Conservation (phyloP, 805 yeast genomes). For the Yamadazyma takamatsuzukensis region DNA sequence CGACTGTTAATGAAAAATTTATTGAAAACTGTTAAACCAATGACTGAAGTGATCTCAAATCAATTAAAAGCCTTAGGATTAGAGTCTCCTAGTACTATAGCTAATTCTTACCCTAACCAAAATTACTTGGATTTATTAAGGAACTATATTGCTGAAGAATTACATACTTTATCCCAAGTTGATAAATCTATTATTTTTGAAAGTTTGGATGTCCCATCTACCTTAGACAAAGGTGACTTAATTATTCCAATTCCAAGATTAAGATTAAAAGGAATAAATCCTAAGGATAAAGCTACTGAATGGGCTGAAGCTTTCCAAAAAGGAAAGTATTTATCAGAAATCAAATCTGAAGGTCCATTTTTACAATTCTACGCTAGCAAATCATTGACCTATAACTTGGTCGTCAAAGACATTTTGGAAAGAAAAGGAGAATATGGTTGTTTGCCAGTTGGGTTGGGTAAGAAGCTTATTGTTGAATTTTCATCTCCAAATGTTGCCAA, state of each 20-base stretch:
- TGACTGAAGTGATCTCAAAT: conserved; percentile 30
- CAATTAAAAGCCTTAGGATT: conserved; percentile 36
- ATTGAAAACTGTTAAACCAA: conserved; percentile 8
- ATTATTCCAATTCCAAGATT: conserved; percentile 89
- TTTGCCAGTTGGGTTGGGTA: conserved; percentile 70
- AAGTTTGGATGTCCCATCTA: conserved; percentile 83
- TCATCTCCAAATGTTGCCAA: conserved; percentile 98
- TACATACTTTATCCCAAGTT: conserved; percentile 70
- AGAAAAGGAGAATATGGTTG: conserved; percentile 67
- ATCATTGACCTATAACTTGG: conserved; percentile 59
- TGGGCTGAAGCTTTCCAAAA: conserved; percentile 77
- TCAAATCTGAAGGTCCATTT: conserved; percentile 84
- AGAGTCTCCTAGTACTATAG: conserved; percentile 39
- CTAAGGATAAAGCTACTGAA: conserved; percentile 66
- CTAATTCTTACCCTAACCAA: conserved; percentile 68
- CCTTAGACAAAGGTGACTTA: conserved; percentile 88
- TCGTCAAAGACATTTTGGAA: conserved; percentile 63
- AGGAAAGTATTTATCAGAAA: conserved; percentile 64
- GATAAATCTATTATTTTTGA: conserved; percentile 67
- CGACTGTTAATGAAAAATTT: conserved; percentile 9
- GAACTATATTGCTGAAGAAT: conserved; percentile 80
- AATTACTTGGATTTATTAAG: conserved; percentile 87
- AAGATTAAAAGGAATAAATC: conserved; percentile 72
- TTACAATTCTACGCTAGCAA: conserved; percentile 83
- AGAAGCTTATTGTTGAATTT: conserved; percentile 78